These are phyloP conservation scores for Leccinum obscurum DNA, from an alignment of 768 basidiomycete species.

Conservation along the genomic window DNA sequence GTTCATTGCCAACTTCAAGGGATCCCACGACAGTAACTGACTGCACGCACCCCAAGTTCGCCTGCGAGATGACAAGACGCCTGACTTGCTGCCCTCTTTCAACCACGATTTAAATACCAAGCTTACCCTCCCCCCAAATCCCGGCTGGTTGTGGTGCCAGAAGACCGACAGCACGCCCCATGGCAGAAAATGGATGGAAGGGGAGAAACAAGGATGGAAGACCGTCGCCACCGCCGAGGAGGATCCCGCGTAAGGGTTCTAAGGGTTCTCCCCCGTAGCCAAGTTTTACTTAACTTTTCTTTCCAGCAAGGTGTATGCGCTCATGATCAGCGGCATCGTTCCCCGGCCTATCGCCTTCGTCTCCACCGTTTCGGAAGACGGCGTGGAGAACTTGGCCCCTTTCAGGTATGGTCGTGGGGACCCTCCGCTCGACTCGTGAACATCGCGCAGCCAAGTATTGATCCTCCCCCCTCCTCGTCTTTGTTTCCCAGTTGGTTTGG, in stretches of 20 bases:
- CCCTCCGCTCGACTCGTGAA: neutral
- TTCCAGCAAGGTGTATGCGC: constrained; percentile 29
- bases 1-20: constrained; percentile 94
- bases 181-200: constrained; percentile 34
- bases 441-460: neutral
- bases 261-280: too few relatives aligned
- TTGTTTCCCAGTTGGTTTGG: constrained; percentile 23
- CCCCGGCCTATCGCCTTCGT: constrained; percentile 45
- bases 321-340: constrained; percentile 37
- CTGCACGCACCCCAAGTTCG: neutral
- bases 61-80: neutral
- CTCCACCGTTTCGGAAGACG: constrained; percentile 34
- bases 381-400: constrained; percentile 38
- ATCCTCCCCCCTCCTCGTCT: neutral
- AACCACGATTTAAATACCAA: constrained; percentile 10
- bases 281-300: too few relatives aligned
- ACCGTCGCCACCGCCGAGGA: constrained; percentile 27
- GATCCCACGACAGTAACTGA: constrained; percentile 40
- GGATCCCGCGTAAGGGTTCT: constrained; percentile 25
- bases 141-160: constrained; percentile 32
- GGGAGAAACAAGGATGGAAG: constrained; percentile 38
- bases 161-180: constrained; percentile 22
- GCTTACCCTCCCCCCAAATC: constrained; percentile 33
- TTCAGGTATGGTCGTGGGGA: constrained; percentile 25
- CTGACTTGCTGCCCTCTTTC: constrained; percentile 21